Percentiles rank a stretch among this genome's conserved stretches.
phyloP scores from a whole-genome alignment of 805 yeast genomes.

The Candida orba region DNA sequence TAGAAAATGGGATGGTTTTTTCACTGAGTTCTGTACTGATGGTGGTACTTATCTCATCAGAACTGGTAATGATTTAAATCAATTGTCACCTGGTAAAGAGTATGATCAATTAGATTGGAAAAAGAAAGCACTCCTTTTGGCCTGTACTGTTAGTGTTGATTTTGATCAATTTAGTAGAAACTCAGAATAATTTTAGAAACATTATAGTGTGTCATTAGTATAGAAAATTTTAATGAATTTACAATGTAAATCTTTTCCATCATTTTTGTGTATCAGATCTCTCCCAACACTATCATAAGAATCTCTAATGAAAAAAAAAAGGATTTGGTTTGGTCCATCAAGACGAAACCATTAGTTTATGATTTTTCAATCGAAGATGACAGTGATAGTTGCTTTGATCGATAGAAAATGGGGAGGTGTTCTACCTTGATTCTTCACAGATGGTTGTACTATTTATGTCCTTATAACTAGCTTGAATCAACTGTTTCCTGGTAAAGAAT shows the following conservation, averaged over 20 bases:
- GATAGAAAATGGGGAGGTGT: constrained; percentile 1
- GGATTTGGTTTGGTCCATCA: background rate
- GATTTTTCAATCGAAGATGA: background rate
- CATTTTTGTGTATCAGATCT: no score
- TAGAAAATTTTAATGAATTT: no score
- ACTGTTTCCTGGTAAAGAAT: background rate
- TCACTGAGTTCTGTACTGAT: background rate
- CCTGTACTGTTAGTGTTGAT: constrained; percentile 3
- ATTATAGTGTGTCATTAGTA: no score
- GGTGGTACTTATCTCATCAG: constrained; percentile 1
- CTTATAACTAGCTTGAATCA: background rate
- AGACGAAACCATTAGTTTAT: background rate
- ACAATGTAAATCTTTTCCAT: no score
- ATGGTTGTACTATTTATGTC: constrained; percentile 1
- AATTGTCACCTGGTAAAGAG: background rate
- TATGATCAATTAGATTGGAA: background rate
- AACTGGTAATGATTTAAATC: background rate
- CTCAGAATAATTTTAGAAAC: constrained; percentile 19
- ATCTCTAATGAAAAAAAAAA: no score
- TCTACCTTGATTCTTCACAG: background rate
- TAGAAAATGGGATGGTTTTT: background rate
- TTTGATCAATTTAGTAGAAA: constrained; percentile 1
- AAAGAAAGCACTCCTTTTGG: constrained; percentile 1
- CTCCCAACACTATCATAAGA: no score
- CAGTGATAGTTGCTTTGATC: background rate